Base-by-base conservation (phyloP, 2,329 filamentous ascomycete species). In the Arthrobotrys sphaeroides region DNA sequence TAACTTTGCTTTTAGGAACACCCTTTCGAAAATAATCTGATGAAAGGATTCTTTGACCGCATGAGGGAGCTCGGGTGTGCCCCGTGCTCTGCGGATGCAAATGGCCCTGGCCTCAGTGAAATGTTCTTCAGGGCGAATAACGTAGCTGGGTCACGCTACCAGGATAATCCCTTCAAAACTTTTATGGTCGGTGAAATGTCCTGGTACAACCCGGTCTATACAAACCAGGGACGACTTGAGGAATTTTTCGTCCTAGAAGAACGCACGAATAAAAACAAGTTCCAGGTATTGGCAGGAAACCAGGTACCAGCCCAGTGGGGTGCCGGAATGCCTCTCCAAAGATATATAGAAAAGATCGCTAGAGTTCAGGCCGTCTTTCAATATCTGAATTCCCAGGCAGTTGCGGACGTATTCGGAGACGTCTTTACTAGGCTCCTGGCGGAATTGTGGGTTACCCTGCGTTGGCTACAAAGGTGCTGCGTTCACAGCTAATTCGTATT, bases 41-140 rank as follows among this genome's bases (percentile, higher is more conserved):
- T 67, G 38, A 67, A 67, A 40, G 38, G 64, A 4, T 67, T 67
- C 20, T 67, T 67, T 10, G 51, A 67, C 26, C 38, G 43, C 1
- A 67, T 67, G 64, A n/a, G n/a, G 18, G 13, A 36, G 3, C 5
- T 59, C 13, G 38, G 18, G 3, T 67, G 64, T n/a, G 64, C 64
- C 28, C 64, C 64, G 4, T 67, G 64, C 45, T 20, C 24, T 13
- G 38, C 49, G 6, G 64, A 67, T 40, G 38, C 38, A 9, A 31
- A 7, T 10, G 64, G 64, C 18, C 26, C 36, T 13, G 64, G 64
- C 13, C n/a, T 67, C 6, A 18, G 18, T 13, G 64, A 67, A 24
- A 59, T 67, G 64, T 67, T 67, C n/a, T 67, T 59, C 40, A 36
- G 6, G 1, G 1, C 12, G 13, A 47, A 5, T 3, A 49, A n/a